Conservation (phyloP, 345 rosid genomes). For the Dipteronia dyeriana region DNA sequence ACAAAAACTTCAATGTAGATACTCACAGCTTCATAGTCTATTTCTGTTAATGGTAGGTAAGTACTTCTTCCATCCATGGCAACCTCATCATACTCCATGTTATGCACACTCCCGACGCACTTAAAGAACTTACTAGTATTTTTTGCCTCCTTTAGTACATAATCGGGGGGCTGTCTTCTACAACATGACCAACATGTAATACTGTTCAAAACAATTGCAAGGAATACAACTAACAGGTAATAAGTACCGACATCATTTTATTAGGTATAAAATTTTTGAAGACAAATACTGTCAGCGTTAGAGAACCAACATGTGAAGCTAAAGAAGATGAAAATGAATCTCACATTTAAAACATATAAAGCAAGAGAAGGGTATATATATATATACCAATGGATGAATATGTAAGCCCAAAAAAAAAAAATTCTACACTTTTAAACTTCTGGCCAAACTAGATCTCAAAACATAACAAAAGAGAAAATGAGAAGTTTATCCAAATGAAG, state of each 20-base stretch:
- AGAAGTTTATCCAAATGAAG: background rate
- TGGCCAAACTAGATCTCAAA: background rate
- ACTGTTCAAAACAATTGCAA: constrained; percentile 18
- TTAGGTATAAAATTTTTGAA: background rate
- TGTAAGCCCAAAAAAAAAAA: background rate
- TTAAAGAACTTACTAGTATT: constrained; percentile 86
- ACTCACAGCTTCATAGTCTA: constrained; percentile 96
- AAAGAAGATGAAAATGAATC: no score
- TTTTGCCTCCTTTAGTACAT: constrained; percentile 91
- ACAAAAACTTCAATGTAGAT: constrained; percentile 12
- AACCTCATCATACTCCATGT: constrained; percentile 57
- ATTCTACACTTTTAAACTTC: background rate
- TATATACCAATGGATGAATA: background rate
- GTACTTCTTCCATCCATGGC: constrained; percentile 58
- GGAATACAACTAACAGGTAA: constrained; percentile 13
- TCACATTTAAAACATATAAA: no score
- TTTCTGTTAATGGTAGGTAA: constrained; percentile 77
- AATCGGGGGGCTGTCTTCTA: constrained; percentile 97
- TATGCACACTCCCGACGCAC: constrained; percentile 83
- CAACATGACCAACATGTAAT: constrained; percentile 41
- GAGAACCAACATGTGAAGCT: no score
- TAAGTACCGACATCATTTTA: background rate
- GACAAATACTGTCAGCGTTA: background rate
- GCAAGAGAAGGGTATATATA: no score
- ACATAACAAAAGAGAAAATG: background rate